Conservation (phyloP, 2,329 filamentous ascomycete genomes). For the Penicillium rolfsii region DNA sequence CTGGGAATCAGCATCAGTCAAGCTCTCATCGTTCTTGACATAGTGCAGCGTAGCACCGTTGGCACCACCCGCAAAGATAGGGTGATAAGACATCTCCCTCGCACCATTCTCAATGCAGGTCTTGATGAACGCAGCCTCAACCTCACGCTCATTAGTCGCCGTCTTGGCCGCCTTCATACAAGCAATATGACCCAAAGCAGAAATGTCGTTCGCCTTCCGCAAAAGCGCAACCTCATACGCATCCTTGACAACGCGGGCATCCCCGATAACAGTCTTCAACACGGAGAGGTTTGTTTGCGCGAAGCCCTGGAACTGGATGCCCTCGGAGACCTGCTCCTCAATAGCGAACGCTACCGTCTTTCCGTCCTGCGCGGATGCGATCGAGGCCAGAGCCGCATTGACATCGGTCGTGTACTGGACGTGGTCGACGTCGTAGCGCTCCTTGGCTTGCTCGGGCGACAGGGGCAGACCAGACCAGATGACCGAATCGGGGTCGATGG, state of each 20-base stretch:
- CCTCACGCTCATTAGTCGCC: slow-evolving; percentile 76
- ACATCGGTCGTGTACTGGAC: slow-evolving; percentile 74
- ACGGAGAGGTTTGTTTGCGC: slow-evolving; percentile 62
- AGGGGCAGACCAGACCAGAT: slow-evolving; percentile 92
- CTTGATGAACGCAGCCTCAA: slow-evolving; percentile 76
- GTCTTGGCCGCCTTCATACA: slow-evolving; percentile 67
- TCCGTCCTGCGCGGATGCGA: slow-evolving; percentile 40
- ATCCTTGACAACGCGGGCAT: slow-evolving; percentile 79
- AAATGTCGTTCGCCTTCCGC: slow-evolving; percentile 77
- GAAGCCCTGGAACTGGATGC: slow-evolving; percentile 72
- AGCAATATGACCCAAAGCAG: slow-evolving; percentile 73
- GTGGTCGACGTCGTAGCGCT: slow-evolving; percentile 78
- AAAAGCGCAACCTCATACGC: slow-evolving; percentile 84
- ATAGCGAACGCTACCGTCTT: slow-evolving; percentile 72
- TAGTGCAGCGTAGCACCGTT: slow-evolving; percentile 90
- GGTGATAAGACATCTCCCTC: slow-evolving; percentile 78
- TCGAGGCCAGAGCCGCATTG: slow-evolving; percentile 68
- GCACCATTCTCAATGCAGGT: slow-evolving; percentile 74
- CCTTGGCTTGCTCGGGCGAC: slow-evolving; percentile 72
- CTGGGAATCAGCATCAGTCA: slow-evolving; percentile 55
- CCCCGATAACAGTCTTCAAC: slow-evolving; percentile 74
- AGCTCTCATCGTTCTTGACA: slow-evolving; percentile 72
- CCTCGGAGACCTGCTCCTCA: slow-evolving; percentile 72
- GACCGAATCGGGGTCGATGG: slow-evolving; percentile 81
- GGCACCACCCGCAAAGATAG: slow-evolving; percentile 83